Evolutionary conservation across 306 rosid species (phyloP), one percentile per base, ranked within the genome.

Genomic region (Albizia julibrissin): DNA sequence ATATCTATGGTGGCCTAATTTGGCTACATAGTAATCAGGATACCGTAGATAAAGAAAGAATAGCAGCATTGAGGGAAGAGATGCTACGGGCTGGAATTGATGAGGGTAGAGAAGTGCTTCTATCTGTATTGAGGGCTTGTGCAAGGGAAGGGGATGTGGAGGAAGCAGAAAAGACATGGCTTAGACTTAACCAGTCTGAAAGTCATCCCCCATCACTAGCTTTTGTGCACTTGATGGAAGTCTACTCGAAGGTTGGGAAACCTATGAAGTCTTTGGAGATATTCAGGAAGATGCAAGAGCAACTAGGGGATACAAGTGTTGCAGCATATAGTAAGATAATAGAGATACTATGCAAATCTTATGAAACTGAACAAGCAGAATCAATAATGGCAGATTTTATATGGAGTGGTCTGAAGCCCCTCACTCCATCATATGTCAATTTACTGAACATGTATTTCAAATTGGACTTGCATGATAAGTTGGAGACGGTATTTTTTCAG

Each of bases 1-100:
- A 95, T 84, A 89, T 95, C 67, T 95, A 89, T 58, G 88, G 89
- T 67, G 98, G 99, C 77, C 87, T 95, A 73, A 90, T 95, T 90
- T 91, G 97, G 99, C 91, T 95, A 59, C 99, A 93, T 85, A 95
- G 99, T 86, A 90, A 87, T 86, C 99, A 95, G 87, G 94, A 91
- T 79, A 80, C 88, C 33, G 77, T 93, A 47, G 99, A 95, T 87
- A 90, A 66, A 85, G 93, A 90, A 74, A 88, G 99, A 87, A 87
- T 95, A 65, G 42, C 70, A 6, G 87, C 59, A n/a, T 71, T 95
- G 76, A 86, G 89, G 86, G 86, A 88, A 78, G 97, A 89, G 84
- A 93, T 95, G 97, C 81, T 74, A 66, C 84, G 37, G 75, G 92
- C 92, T 64, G 95, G 97, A 80, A 54, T 91, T 77, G 83, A 83